These are phyloP conservation scores for Rhododendron griersonianum DNA, from an alignment of 148 eudicot species.

Conservation along the genomic window DNA sequence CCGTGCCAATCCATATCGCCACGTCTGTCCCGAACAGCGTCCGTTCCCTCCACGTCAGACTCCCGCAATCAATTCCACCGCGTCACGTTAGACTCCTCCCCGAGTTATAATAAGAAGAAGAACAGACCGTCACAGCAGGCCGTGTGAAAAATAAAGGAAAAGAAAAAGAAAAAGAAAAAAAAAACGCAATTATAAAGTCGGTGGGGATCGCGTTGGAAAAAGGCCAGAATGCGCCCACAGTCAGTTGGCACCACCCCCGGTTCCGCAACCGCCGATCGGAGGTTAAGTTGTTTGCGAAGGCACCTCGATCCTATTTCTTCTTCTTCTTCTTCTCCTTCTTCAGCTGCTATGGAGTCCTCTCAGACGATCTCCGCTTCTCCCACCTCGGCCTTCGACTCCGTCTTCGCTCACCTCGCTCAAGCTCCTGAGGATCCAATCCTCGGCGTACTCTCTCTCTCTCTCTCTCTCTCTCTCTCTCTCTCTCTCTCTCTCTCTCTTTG, in stretches of 20 bases:
- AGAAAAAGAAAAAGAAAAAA: too few relatives aligned
- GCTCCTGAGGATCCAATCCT: constrained; percentile 99
- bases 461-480: background rate
- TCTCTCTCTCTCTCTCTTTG: background rate
- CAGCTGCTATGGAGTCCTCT: background rate
- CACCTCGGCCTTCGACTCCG: constrained; percentile 55
- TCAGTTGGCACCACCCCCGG: constrained; percentile 1
- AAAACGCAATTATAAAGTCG: background rate
- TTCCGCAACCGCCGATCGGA: constrained; percentile 46
- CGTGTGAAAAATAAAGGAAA: background rate
- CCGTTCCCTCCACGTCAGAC: background rate
- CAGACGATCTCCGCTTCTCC: constrained; percentile 35
- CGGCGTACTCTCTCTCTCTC: constrained; percentile 47
- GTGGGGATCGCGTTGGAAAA: background rate
- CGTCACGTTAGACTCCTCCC: constrained; percentile 1
- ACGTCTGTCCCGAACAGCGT: background rate
- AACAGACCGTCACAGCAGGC: background rate
- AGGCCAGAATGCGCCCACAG: constrained; percentile 21
- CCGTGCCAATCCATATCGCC: constrained; percentile 1
- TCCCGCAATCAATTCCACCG: background rate
- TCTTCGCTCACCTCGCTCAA: constrained; percentile 60
- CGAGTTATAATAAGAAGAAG: background rate
- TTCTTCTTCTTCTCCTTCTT: background rate
- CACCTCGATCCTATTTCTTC: constrained; percentile 45
- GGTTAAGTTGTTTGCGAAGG: constrained; percentile 45